Percentiles rank a stretch among this genome's conserved stretches.
Conservation (phyloP, 306 rosid genomes). For the Corylus americana region DNA sequence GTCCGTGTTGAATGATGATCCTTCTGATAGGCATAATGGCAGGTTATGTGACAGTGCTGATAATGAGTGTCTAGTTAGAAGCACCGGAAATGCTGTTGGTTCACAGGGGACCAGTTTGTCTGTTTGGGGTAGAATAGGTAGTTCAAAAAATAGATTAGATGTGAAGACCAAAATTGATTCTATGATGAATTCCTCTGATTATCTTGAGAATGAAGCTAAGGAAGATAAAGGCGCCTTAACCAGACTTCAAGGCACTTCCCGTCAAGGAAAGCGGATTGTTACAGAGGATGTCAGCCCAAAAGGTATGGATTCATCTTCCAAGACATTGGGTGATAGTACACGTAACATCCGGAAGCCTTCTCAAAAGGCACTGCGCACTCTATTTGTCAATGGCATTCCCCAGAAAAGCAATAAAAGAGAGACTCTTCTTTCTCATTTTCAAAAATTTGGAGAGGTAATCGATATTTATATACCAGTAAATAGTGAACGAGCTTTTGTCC, state of each 20-base stretch:
- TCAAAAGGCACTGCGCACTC: conserved; percentile 86
- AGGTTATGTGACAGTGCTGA: conserved; percentile 43
- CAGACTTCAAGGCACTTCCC: conserved; percentile 46
- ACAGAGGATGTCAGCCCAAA: conserved; percentile 58
- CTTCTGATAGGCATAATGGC: conserved; percentile 41
- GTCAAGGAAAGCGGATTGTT: conserved; percentile 58
- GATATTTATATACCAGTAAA: conserved; percentile 86
- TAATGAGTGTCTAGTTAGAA: conserved; percentile 55
- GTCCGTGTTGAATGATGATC: conserved; percentile 55
- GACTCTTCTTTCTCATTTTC: conserved; percentile 84
- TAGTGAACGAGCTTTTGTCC: conserved; percentile 91
- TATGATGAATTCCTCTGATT: conserved; percentile 46
- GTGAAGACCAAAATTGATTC: conserved; percentile 61
- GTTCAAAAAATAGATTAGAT: conserved; percentile 66
- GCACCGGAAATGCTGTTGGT: conserved; percentile 49
- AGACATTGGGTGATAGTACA: conserved; percentile 50
- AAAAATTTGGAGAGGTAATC: conserved; percentile 82
- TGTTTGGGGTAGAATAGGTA: conserved; percentile 87
- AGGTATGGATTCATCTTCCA: conserved; percentile 49
- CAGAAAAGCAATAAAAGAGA: conserved; percentile 74
- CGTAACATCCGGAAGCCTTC: conserved; percentile 65
- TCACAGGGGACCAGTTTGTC: conserved; percentile 62
- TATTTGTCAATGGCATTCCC: conserved; percentile 91
- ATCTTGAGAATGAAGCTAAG: conserved; percentile 58
- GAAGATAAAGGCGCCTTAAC: conserved; percentile 55